Evolutionary conservation across 805 yeast species (phyloP).

Genomic region (Danielia reshetovae): DNA sequence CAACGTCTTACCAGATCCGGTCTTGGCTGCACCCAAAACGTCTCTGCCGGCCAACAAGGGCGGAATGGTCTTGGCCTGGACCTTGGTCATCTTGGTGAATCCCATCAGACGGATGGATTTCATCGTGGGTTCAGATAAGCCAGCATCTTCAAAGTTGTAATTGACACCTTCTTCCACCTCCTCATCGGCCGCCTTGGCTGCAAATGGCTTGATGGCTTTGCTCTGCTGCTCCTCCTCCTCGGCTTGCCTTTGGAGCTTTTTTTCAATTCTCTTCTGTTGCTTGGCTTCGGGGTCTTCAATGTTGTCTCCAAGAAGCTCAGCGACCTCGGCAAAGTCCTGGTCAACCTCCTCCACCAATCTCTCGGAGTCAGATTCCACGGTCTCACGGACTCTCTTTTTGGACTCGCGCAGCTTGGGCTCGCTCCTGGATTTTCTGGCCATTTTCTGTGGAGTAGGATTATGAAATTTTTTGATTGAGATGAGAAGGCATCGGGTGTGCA

Average conservation of each 20-base stretch:
- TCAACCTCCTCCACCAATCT: slow-evolving; percentile 51
- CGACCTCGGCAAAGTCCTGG: slow-evolving; percentile 55
- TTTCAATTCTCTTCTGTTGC: slow-evolving; percentile 18
- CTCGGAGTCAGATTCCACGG: slow-evolving; percentile 35
- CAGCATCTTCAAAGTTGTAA: slow-evolving; percentile 38
- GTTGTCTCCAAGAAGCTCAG: slow-evolving; percentile 46
- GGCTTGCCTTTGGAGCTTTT: slow-evolving; percentile 13
- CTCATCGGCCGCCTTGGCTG: slow-evolving; percentile 26
- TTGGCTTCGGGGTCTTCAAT: slow-evolving; percentile 38
- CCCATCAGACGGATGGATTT: slow-evolving; percentile 87
- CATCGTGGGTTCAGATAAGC: slow-evolving; percentile 76
- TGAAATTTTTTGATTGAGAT: slow-evolving; percentile 6
- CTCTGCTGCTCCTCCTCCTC: slow-evolving; percentile 21
- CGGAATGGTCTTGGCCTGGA: slow-evolving; percentile 94
- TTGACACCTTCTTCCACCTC: slow-evolving; percentile 15
- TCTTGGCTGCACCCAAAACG: slow-evolving; percentile 98
- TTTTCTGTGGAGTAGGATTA: slow-evolving; percentile 4
- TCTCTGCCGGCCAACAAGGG: slow-evolving; percentile 95
- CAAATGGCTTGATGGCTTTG: slow-evolving; percentile 29
- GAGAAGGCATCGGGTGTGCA: slow-evolving; percentile 6
- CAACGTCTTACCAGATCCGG: slow-evolving; percentile 97
- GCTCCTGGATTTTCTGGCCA: slow-evolving; percentile 9
- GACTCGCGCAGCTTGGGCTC: slow-evolving; percentile 1
- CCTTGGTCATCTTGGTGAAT: slow-evolving; percentile 86
- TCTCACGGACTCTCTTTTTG: slow-evolving; percentile 26